Evolutionary conservation across 352 stramenopile genomes (phyloP), one percentile per base, ranked within the genome.

Genomic region (Pythium oligandrum): DNA sequence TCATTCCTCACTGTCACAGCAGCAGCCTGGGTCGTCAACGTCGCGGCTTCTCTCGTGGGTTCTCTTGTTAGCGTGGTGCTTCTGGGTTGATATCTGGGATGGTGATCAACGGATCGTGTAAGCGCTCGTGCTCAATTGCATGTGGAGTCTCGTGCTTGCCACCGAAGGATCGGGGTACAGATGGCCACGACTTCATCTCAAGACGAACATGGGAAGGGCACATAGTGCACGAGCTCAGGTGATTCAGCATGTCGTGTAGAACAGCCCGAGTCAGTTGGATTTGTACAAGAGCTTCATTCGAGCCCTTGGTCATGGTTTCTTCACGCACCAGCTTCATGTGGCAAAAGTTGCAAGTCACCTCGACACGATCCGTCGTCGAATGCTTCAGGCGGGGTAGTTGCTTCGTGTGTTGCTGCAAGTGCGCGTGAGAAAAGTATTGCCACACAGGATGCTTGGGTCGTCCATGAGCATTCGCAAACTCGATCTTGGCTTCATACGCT

Each of bases 121-220:
- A 26, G 17, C 17, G 17, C 17, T 26, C 17, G 17, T 26, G 17
- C 17, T 26, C 17, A 26, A 26, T 26, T 26, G 40, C 48, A 17
- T 31, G 38, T 1, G 3, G 17, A 37, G 11, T 36, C 48, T 53
- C 45, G 4, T 58, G 8, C 3, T 47, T 50, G 30, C 31, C 17
- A 17, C 26, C 11, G 35, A 53, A 31, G 47, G 10, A 53, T 10
- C 47, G 42, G 9, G 51, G 51, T 8, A 66, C 11, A 9, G 17
- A 50, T 17, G 36, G 40, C 58, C 52, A 61, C 36, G 42, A 44
- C 51, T 57, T 49, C 58, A 66, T 61, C 12, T 66, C 47, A 10
- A 48, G 47, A 30, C 43, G 53, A 3, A 57, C 48, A n/a, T 46
- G 47, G 4, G 46, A 9, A 1, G 58, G 34, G 32, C 58, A 66